Percentiles rank a stretch among this genome's conserved stretches.
Conservation (phyloP, 805 yeast species). For the Metschnikowia similis region DNA sequence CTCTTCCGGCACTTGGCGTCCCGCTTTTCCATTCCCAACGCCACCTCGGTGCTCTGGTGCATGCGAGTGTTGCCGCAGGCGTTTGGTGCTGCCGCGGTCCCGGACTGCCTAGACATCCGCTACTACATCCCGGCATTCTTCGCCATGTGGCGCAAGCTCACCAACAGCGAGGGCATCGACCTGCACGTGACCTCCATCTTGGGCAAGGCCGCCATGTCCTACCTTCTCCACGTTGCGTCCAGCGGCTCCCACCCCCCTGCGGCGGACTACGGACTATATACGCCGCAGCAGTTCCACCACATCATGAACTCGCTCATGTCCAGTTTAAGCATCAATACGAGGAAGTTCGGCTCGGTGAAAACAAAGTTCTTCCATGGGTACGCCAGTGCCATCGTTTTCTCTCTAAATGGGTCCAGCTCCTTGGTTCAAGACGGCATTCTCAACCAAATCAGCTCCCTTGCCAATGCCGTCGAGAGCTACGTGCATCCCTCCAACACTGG, state of each 20-base stretch:
- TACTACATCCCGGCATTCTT: constrained; percentile 64
- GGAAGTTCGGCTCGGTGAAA: constrained; percentile 43
- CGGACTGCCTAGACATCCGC: constrained; percentile 35
- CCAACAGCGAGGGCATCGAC: constrained; percentile 50
- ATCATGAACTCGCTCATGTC: constrained; percentile 53
- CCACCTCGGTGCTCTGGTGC: constrained; percentile 47
- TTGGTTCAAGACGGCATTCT: constrained; percentile 44
- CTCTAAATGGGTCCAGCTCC: constrained; percentile 50
- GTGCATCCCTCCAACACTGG: constrained; percentile 94
- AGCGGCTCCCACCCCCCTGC: constrained; percentile 15
- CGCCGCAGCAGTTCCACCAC: constrained; percentile 55
- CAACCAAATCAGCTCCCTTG: constrained; percentile 47
- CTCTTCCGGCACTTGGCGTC: constrained; percentile 50
- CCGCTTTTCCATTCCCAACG: constrained; percentile 51
- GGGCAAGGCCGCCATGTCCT: constrained; percentile 54
- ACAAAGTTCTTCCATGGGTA: constrained; percentile 40
- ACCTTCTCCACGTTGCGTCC: constrained; percentile 25
- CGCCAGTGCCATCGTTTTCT: constrained; percentile 50
- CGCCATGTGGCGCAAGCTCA: constrained; percentile 63
- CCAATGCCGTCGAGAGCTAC: constrained; percentile 73
- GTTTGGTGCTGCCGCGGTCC: constrained; percentile 28
- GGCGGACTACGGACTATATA: constrained; percentile 55
- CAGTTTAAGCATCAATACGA: constrained; percentile 44
- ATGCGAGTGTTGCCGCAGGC: constrained; percentile 51
- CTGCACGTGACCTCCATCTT: constrained; percentile 60